Evolutionary conservation across 192 early-diverging fungal species (phyloP), one percentile per base, ranked within the genome.

Genomic region (Geosiphon pyriformis): DNA sequence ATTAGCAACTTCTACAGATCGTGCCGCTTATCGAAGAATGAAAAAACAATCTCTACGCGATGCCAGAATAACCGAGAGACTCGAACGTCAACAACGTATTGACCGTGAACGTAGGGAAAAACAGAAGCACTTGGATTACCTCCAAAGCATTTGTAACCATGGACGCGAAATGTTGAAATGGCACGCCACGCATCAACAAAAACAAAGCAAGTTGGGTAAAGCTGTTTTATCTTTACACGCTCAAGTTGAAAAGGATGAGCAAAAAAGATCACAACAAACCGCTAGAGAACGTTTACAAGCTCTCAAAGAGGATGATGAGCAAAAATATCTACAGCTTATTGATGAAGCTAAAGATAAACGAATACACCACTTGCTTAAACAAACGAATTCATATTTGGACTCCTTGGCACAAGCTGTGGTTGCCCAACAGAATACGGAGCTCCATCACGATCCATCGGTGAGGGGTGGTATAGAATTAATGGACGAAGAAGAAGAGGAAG

Each of bases 301-400:
- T 26, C 84, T 99, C 68, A 94, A 92, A 81, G 92, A 87, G 53
- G 93, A 96, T 80, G 94, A 99, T 77, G 97, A 99, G 75, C 95
- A 94, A 64, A 94, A 94, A 0, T 99, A 99, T 74, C 78, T 97
- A 72, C 90, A 92, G 71, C 83, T 99, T 49, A 83, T 99, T 59
- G 94, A 98, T 74, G 78, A 94, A 80, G 90, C 90, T 42, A 99
- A 99, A 78, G 94, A 99, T 74, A 97, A 88, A 37, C 92, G 97
- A 74, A 90, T 99, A 63, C 88, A 90, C 32, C 90, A 94, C 62
- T 74, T 99, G 77, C 80, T 99, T 29, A 78, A 81, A 65, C 95
- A 98, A 78, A 99, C 97, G 4, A 86, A 91, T 74, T 60, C 79
- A 48, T 99, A 91, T 71, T 81, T 99, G 58, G 80, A 78, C 8